A percentile compares a stretch with the other conserved stretches of the same genome.
These are phyloP conservation scores for Grosmannia clavigera DNA, from an alignment of 2,329 filamentous ascomycete species.

Conservation along the genomic window DNA sequence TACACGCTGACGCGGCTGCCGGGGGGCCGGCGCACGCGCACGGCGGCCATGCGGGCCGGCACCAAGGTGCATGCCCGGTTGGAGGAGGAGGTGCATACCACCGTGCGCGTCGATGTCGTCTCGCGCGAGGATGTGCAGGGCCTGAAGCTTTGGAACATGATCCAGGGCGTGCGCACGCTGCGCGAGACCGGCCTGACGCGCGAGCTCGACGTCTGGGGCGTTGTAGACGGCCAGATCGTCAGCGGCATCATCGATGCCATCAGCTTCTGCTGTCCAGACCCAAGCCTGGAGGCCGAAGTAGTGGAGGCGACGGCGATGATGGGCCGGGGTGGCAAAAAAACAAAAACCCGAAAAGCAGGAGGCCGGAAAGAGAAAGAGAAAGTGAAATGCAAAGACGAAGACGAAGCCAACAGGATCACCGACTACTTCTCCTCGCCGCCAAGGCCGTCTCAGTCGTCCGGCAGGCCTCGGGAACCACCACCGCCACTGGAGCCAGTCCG, in stretches of 20 bases:
- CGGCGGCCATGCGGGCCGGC: constrained; percentile 73
- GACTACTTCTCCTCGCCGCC: constrained; percentile 10
- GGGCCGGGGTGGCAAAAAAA: neutral
- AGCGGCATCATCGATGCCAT: constrained; percentile 86
- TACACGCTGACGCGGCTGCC: constrained; percentile 65
- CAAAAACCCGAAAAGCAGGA: constrained; percentile 5
- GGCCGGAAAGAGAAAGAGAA: constrained; percentile 19
- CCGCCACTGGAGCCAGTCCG: constrained; percentile 9
- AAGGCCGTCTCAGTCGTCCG: neutral
- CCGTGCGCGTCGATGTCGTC: constrained; percentile 57
- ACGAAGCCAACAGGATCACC: constrained; percentile 12
- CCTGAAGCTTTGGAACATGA: constrained; percentile 77
- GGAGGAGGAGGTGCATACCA: constrained; percentile 73
- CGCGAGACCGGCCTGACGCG: constrained; percentile 59
- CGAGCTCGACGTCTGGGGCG: constrained; percentile 75
- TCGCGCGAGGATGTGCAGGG: constrained; percentile 76
- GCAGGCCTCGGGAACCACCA: neutral
- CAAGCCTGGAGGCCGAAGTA: constrained; percentile 35
- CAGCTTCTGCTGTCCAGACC: constrained; percentile 63
- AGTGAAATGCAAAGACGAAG: constrained; percentile 10
- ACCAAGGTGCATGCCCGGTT: constrained; percentile 68
- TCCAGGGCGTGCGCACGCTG: constrained; percentile 69
- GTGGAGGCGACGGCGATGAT: too few species aligned
- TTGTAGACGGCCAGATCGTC: constrained; percentile 61
- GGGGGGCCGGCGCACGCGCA: constrained; percentile 61